These are phyloP conservation scores for Blastobotrys arbuscula DNA, from an alignment of 1,139 yeast species.

Conservation along the genomic window DNA sequence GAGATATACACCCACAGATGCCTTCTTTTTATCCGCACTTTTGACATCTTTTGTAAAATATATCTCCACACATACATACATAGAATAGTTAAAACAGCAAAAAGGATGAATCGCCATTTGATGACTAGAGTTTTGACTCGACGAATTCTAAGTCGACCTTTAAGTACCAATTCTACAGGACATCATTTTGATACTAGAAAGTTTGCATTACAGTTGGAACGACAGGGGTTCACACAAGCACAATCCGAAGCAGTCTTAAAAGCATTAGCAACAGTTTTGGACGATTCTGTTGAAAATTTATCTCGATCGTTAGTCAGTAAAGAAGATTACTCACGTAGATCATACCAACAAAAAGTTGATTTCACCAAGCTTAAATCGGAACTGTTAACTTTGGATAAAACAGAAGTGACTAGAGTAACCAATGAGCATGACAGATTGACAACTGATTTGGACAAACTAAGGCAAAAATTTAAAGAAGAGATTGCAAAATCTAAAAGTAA, in stretches of 20 bases:
- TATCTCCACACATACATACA: not conserved
- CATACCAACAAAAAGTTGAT: slow-evolving; percentile 94
- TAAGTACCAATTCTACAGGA: slow-evolving; percentile 4
- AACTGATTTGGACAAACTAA: slow-evolving; percentile 79
- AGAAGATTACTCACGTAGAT: slow-evolving; percentile 73
- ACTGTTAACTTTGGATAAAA: slow-evolving; percentile 77
- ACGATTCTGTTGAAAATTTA: slow-evolving; percentile 73
- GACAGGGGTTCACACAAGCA: slow-evolving; percentile 63
- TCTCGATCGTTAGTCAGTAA: slow-evolving; percentile 74
- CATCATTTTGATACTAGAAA: slow-evolving; percentile 68
- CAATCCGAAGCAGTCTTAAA: slow-evolving; percentile 81
- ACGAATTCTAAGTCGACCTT: not conserved
- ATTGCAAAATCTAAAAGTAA: slow-evolving; percentile 88
- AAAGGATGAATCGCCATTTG: not conserved
- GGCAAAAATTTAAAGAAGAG: slow-evolving; percentile 82
- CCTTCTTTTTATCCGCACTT: not conserved
- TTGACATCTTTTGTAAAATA: no score
- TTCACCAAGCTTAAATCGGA: slow-evolving; percentile 93
- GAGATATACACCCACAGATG: no score
- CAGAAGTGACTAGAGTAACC: slow-evolving; percentile 74
- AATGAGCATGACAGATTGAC: slow-evolving; percentile 84
- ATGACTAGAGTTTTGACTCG: not conserved
- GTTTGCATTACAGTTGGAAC: slow-evolving; percentile 62
- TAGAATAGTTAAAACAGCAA: not conserved
- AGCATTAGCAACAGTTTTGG: slow-evolving; percentile 69